Evolutionary conservation across 495 filamentous ascomycete species (phyloP), one percentile per base, ranked within the genome.

Genomic region (Lepraria neglecta): DNA sequence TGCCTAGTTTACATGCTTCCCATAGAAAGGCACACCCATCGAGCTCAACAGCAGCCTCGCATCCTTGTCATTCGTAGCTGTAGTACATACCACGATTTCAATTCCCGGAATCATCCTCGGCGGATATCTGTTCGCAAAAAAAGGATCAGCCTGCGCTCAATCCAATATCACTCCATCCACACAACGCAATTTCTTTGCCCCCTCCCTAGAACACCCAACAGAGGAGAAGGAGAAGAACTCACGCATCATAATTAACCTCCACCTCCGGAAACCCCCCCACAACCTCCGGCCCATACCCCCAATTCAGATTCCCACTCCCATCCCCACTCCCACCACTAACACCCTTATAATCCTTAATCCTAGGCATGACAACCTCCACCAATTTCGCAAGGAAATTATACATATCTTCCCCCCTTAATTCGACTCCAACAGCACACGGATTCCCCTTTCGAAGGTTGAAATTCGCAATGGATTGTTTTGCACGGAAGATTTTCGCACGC

Each of bases 271-370:
- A 97, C 55, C 88, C 68, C 58, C 85, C 82, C 57, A 96, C 82
- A 45, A 82, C 79, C 62, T 90, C 86, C 40, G 84, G 77, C 6
- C 72, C 75, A 63, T 97, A 76, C 61, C 92, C 92, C 72, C 87
- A 96, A 30, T 77, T 79, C 58, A 98, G 83, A 73, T 98, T 95
- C 58, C 94, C 94, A 60, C 83, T 86, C 67, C 84, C 84, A 73
- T 98, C 94, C 64, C 94, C 94, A 60, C 77, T 78, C 68, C 68
- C 80, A 64, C 89, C 92, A 71, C 81, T 77, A 42, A 96, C 78
- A 60, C 94, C 94, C 59, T 80, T 79, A 84, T 90, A 98, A 60
- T 98, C 94, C 79, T 97, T 98, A 67, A 97, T 92, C 67, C 84
- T 85, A 55, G 94, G 94, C 70, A 97, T 77, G 9, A 98, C 95